Base-by-base conservation (phyloP, 306 rosid genomes). In the Cicer cuneatum region DNA sequence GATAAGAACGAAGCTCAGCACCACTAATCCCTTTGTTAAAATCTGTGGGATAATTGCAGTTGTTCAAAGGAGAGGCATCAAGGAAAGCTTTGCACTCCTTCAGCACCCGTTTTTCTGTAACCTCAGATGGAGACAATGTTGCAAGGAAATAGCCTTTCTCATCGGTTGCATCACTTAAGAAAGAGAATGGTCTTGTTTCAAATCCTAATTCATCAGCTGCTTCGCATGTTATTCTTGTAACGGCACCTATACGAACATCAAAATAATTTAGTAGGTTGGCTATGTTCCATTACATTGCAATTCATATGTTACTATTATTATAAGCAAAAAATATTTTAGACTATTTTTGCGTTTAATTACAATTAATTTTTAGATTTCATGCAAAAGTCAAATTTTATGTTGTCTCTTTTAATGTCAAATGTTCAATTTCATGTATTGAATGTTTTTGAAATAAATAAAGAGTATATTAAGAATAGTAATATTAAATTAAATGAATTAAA, bases 151-250 rank as follows among this genome's bases (percentile, higher is more conserved):
- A 58, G 5, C 64, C 64, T 33, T 58, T 58, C 33, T 14, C 64
- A 58, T 58, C 4, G 10, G 64, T 58, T 58, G 64, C 64, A 29
- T 58, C 64, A 58, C 40, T 58, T 58, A 58, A 58, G 40, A 58
- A 58, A 58, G 64, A 5, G 64, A 10, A 58, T 35, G 64, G 10
- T 58, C 1, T 58, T 58, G 41, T 58, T 58, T 58, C 64, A 58
- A 58, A 58, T 1, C 64, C 64, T 29, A 24, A 58, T 29, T 58
- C 41, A 58, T 58, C 64, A 6, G 1, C 16, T 24, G 64, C 64
- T 58, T 58, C 41, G 7, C 64, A 58, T 29, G 10, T 12, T 58
- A 58, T 58, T 40, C 64, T 58, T 58, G 9, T 9, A 24, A 58
- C 40, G 1, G 64, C 40, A 14, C 64, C 64, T 58, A 29, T 16